phyloP scores from a whole-genome alignment of 73 alveolate genomes.

The Diophrys appendiculata region DNA sequence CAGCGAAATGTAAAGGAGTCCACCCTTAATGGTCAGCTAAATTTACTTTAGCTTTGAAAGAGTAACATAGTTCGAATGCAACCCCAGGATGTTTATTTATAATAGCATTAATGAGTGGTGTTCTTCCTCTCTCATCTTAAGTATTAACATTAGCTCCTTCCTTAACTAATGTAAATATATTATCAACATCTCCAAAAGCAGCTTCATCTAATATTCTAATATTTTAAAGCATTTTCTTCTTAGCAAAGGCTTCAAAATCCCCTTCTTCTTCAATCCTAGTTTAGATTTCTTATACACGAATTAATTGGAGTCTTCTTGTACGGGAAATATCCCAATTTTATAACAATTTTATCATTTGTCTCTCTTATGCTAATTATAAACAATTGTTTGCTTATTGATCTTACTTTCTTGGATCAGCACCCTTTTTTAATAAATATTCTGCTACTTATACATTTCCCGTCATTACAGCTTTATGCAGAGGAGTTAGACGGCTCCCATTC shows the following conservation, averaged over 20 bases:
- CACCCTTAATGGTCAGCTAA: slow-evolving; percentile 24
- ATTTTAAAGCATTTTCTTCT: not conserved
- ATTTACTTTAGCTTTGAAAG: not conserved
- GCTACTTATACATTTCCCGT: not conserved
- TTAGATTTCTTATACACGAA: not conserved
- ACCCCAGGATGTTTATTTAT: not conserved
- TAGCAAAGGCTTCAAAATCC: not conserved
- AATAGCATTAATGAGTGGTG: not conserved
- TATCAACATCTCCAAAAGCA: not conserved
- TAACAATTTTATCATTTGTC: not conserved
- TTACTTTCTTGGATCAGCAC: not conserved
- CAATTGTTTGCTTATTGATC: not conserved
- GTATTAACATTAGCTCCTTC: not conserved
- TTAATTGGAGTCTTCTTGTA: not conserved
- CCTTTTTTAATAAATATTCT: not conserved
- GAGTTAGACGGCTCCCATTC: not conserved
- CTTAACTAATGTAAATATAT: not conserved
- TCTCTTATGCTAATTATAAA: not conserved
- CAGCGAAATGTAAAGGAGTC: slow-evolving; percentile 53
- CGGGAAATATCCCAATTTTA: not conserved
- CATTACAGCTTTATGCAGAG: not conserved
- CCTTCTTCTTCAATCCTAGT: not conserved
- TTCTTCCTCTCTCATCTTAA: not conserved
- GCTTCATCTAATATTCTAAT: not conserved
- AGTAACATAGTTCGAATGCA: not conserved